These are phyloP conservation scores for Phytophthora constricta DNA, from an alignment of 352 stramenopile genomes.

Conservation along the genomic window DNA sequence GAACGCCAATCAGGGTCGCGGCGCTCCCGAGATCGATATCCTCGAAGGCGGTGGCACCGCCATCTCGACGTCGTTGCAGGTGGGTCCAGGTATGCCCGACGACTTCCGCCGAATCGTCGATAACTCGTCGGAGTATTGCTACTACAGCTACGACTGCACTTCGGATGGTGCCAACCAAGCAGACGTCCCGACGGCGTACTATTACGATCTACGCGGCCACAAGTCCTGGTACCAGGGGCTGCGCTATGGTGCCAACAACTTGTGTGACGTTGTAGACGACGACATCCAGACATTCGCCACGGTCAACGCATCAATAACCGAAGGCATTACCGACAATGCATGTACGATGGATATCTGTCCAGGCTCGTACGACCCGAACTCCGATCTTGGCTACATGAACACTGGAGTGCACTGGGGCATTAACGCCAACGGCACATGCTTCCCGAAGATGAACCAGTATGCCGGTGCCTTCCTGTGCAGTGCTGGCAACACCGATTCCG, in stretches of 20 bases:
- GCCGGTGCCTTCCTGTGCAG: slow-evolving; percentile 44
- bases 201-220: slow-evolving; percentile 33
- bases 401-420: slow-evolving; percentile 36
- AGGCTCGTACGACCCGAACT: slow-evolving; percentile 37
- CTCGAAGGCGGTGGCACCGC: slow-evolving; percentile 37
- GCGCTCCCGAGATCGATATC: slow-evolving; percentile 47
- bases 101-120: slow-evolving; percentile 36
- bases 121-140: slow-evolving; percentile 33
- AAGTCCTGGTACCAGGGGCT: slow-evolving; percentile 39
- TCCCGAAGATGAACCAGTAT: slow-evolving; percentile 40
- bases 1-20: slow-evolving; percentile 40
- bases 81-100: slow-evolving; percentile 55
- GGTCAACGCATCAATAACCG: slow-evolving; percentile 25
- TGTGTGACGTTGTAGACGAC: slow-evolving; percentile 30
- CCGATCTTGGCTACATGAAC: slow-evolving; percentile 35
- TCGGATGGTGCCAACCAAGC: slow-evolving; percentile 38
- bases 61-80: slow-evolving; percentile 85
- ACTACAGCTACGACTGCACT: slow-evolving; percentile 38
- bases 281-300: slow-evolving; percentile 31
- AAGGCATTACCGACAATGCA: slow-evolving; percentile 40
- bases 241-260: slow-evolving; percentile 42
- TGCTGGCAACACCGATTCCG: slow-evolving; percentile 36
- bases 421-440: slow-evolving; percentile 26
- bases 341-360: slow-evolving; percentile 37
- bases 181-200: slow-evolving; percentile 37